Conservation (phyloP, 306 rosid genomes). For the Malus sieversii region DNA sequence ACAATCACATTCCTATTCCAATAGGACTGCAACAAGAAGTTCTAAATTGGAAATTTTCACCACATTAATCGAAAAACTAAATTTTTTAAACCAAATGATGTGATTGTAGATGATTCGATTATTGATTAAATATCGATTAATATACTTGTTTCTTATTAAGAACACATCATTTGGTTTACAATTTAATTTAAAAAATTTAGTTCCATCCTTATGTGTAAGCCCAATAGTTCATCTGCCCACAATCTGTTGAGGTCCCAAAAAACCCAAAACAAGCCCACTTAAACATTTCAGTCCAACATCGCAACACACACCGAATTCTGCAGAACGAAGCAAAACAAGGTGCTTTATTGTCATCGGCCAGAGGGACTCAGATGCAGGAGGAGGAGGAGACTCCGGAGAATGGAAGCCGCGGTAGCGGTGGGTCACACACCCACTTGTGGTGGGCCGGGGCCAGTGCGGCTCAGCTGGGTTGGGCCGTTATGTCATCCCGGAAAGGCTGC, state of each 20-base stretch:
- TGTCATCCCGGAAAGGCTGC: constrained; percentile 33
- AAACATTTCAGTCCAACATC: neutral
- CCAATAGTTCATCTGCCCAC: neutral
- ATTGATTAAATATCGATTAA: no score
- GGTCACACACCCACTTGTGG: constrained; percentile 30
- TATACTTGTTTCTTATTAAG: no score
- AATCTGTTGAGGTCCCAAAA: neutral
- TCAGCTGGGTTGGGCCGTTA: constrained; percentile 60
- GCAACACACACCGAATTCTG: neutral
- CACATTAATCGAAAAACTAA: no score
- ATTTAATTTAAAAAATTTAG: no score
- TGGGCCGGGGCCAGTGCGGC: constrained; percentile 63
- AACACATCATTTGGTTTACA: no score
- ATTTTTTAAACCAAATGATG: no score
- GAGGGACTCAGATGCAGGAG: constrained; percentile 4
- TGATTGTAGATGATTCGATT: no score
- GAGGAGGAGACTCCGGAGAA: constrained; percentile 23
- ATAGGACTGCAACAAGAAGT: no score
- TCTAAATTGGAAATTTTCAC: no score
- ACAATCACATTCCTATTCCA: no score
- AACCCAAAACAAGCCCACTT: neutral
- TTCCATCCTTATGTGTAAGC: neutral
- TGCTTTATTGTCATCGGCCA: neutral
- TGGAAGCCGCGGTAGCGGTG: constrained; percentile 7
- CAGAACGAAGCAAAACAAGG: neutral